Evolutionary conservation across 164 flowering plant species (phyloP).

Genomic region (Platanus orientalis): DNA sequence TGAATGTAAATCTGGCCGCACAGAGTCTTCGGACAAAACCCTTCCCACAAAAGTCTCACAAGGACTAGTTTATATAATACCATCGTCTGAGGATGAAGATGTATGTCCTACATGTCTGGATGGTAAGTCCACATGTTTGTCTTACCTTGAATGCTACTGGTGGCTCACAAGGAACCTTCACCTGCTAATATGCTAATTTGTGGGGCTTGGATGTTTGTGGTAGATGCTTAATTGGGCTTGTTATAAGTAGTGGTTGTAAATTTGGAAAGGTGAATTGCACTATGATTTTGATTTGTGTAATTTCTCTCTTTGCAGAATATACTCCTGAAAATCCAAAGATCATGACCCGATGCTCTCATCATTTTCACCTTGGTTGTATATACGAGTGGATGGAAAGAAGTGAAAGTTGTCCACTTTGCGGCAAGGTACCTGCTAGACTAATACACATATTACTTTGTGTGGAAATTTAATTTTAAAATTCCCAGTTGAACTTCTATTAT

Average conservation of each 20-base stretch:
- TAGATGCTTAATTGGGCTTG: slow-evolving; percentile 1
- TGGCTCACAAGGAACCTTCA: neutral
- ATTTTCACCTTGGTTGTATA: slow-evolving; percentile 75
- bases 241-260: neutral
- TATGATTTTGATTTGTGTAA: neutral
- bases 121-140: slow-evolving; percentile 31
- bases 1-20: slow-evolving; percentile 27
- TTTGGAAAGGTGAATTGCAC: neutral
- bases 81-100: slow-evolving; percentile 60
- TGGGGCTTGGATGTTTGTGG: neutral
- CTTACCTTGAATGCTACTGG: neutral
- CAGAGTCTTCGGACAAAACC: slow-evolving; percentile 38
- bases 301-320: slow-evolving; percentile 57
- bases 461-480: neutral
- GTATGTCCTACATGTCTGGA: slow-evolving; percentile 74
- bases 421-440: slow-evolving; percentile 46
- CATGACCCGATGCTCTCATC: slow-evolving; percentile 55
- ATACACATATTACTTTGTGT: neutral
- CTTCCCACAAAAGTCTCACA: slow-evolving; percentile 27
- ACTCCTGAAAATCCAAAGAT: no score
- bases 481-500: no score
- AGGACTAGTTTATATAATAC: slow-evolving; percentile 30
- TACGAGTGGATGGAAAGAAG: slow-evolving; percentile 86
- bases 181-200: neutral
- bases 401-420: slow-evolving; percentile 75